Percentiles rank a stretch among this genome's conserved stretches.
These are phyloP conservation scores for Melanogaster broomeanus DNA, from an alignment of 768 basidiomycete genomes.

Conservation along the genomic window DNA sequence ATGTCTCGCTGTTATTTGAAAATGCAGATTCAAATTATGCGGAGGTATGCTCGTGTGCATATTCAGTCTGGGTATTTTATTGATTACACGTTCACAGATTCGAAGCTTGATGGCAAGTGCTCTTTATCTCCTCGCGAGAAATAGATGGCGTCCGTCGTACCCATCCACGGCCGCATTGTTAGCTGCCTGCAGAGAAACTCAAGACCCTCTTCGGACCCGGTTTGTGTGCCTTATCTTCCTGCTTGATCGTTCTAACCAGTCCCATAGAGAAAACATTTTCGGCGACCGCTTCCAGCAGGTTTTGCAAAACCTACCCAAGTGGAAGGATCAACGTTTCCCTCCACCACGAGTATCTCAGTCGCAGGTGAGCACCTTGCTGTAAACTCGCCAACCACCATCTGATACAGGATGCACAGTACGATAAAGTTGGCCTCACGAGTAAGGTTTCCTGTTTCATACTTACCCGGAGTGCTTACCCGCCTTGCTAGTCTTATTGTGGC, in stretches of 20 bases:
- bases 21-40: constrained; percentile 84
- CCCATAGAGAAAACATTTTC: constrained; percentile 53
- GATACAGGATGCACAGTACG: constrained; percentile 54
- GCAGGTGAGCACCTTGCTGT: constrained; percentile 41
- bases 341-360: constrained; percentile 88
- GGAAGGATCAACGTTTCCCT: constrained; percentile 76
- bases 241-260: constrained; percentile 1
- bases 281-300: constrained; percentile 58
- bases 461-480: constrained; percentile 16
- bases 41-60: constrained; percentile 51
- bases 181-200: constrained; percentile 47
- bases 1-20: constrained; percentile 68
- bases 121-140: constrained; percentile 55
- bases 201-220: constrained; percentile 68
- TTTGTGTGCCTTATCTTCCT: constrained; percentile 21
- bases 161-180: constrained; percentile 55
- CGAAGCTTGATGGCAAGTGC: constrained; percentile 68
- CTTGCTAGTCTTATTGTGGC: constrained; percentile 72
- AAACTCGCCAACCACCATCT: constrained; percentile 4
- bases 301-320: constrained; percentile 57
- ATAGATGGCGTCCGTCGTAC: constrained; percentile 72
- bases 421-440: constrained; percentile 88
- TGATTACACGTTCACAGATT: constrained; percentile 45
- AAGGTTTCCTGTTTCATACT: constrained; percentile 28
- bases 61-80: background rate